Percentiles rank a stretch among this genome's conserved stretches.
These are phyloP conservation scores for Thalassiosira ordinaria DNA, from an alignment of 352 stramenopile species.

Conservation along the genomic window DNA sequence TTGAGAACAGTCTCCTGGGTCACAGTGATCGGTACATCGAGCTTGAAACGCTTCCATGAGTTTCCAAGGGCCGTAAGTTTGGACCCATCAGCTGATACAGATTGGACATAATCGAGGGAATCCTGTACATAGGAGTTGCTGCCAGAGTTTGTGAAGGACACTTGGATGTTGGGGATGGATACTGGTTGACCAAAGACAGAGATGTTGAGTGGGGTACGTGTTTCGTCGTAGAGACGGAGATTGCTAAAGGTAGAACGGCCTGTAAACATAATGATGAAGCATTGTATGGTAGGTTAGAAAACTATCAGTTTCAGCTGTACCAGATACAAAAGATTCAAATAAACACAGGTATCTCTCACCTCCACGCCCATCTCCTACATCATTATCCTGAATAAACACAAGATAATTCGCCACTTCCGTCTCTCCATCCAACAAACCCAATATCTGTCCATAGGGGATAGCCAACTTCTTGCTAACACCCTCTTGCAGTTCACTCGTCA, in stretches of 20 bases:
- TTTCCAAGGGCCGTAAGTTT: conserved; percentile 59
- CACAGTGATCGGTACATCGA: neutral
- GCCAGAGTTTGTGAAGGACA: neutral
- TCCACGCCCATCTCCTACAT: neutral
- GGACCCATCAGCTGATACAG: conserved; percentile 81
- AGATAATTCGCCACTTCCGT: conserved; percentile 9
- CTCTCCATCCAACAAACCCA: conserved; percentile 5
- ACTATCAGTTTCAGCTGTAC: too few relatives aligned
- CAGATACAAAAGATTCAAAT: too few relatives aligned
- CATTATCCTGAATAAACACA: conserved; percentile 27
- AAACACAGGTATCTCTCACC: neutral
- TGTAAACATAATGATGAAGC: too few relatives aligned
- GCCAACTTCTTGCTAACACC: neutral
- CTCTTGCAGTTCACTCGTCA: neutral
- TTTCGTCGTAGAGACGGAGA: neutral
- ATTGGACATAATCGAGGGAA: conserved; percentile 64
- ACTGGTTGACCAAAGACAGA: neutral
- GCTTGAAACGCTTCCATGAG: conserved; percentile 70
- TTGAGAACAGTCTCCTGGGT: conserved; percentile 11
- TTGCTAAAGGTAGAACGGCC: neutral
- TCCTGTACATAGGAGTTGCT: conserved; percentile 4
- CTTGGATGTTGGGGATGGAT: neutral
- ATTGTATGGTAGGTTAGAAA: too few relatives aligned
- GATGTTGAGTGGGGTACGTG: neutral
- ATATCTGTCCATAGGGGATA: conserved; percentile 9